These are phyloP conservation scores for Debaryomycetaceae sp. DNA, from an alignment of 1,139 yeast species.

Conservation along the genomic window DNA sequence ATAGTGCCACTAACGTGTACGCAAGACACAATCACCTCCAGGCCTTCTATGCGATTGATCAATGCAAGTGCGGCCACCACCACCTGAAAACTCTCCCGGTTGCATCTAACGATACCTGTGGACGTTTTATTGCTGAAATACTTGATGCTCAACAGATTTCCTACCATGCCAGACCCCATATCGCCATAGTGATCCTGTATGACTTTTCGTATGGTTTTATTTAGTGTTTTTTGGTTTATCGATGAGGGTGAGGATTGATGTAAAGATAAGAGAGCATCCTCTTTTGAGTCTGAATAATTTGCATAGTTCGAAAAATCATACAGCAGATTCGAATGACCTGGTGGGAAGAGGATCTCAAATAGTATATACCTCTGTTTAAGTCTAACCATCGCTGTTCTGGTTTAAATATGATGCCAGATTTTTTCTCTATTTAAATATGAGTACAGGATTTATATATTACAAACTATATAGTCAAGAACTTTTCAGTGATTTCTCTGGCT, in stretches of 20 bases:
- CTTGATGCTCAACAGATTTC: slow-evolving; percentile 60
- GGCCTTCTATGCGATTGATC: slow-evolving; percentile 53
- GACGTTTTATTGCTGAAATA: slow-evolving; percentile 81
- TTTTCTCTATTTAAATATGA: neutral
- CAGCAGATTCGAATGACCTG: slow-evolving; percentile 9
- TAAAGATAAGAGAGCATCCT: slow-evolving; percentile 39
- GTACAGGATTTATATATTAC: slow-evolving; percentile 2
- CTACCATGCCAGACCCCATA: slow-evolving; percentile 66
- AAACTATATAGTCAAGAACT: slow-evolving; percentile 45
- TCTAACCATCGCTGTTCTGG: slow-evolving; percentile 63
- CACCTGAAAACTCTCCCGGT: slow-evolving; percentile 58
- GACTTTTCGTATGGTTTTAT: slow-evolving; percentile 51
- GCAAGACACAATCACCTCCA: slow-evolving; percentile 55
- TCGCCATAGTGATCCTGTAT: slow-evolving; percentile 71
- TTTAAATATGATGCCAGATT: neutral
- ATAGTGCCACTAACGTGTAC: slow-evolving; percentile 84
- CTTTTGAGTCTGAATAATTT: slow-evolving; percentile 23
- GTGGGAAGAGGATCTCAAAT: slow-evolving; percentile 75
- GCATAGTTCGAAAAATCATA: slow-evolving; percentile 11
- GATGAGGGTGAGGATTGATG: slow-evolving; percentile 49
- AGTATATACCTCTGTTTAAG: slow-evolving; percentile 79
- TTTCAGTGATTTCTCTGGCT: slow-evolving; percentile 61
- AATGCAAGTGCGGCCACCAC: slow-evolving; percentile 70
- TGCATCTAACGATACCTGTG: slow-evolving; percentile 79
- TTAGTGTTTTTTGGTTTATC: slow-evolving; percentile 43